Percentiles rank a stretch among this genome's conserved stretches.
phyloP scores from a whole-genome alignment of 257 asterid species.

The Avicennia marina region DNA sequence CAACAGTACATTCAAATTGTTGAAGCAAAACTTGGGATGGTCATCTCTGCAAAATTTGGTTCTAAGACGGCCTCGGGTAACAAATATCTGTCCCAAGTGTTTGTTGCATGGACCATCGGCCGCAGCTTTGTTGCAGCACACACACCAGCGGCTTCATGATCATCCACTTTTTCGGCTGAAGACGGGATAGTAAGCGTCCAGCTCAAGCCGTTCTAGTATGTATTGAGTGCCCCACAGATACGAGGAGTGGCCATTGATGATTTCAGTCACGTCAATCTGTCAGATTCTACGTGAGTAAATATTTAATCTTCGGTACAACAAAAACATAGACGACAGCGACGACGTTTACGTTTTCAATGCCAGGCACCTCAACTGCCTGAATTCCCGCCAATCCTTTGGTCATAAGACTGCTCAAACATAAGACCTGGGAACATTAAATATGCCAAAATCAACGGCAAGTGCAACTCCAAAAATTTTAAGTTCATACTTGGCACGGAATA shows the following conservation, averaged over 20 bases:
- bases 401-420: conserved; percentile 65
- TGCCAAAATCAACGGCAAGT: background rate
- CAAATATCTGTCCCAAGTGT: too few relatives aligned
- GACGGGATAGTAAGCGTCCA: conserved; percentile 69
- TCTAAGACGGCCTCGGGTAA: too few relatives aligned
- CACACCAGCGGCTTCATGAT: too few relatives aligned
- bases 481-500: conserved; percentile 85
- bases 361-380: conserved; percentile 80
- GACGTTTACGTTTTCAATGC: conserved; percentile 65
- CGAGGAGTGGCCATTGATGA: conserved; percentile 85
- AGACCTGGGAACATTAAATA: background rate
- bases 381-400: conserved; percentile 94
- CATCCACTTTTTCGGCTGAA: too few relatives aligned
- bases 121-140: too few relatives aligned
- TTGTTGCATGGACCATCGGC: too few relatives aligned
- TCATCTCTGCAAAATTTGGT: too few relatives aligned
- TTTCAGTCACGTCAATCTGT: conserved; percentile 85
- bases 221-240: conserved; percentile 74
- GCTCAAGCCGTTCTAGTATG: conserved; percentile 72
- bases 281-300: background rate
- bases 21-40: too few relatives aligned
- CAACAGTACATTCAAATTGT: too few relatives aligned
- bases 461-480: background rate
- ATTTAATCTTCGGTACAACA: too few relatives aligned
- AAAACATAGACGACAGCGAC: too few relatives aligned